Percentiles rank a stretch among this genome's conserved stretches.
Conservation (phyloP, 163 green algal genomes). For the Scenedesmus sp. region DNA sequence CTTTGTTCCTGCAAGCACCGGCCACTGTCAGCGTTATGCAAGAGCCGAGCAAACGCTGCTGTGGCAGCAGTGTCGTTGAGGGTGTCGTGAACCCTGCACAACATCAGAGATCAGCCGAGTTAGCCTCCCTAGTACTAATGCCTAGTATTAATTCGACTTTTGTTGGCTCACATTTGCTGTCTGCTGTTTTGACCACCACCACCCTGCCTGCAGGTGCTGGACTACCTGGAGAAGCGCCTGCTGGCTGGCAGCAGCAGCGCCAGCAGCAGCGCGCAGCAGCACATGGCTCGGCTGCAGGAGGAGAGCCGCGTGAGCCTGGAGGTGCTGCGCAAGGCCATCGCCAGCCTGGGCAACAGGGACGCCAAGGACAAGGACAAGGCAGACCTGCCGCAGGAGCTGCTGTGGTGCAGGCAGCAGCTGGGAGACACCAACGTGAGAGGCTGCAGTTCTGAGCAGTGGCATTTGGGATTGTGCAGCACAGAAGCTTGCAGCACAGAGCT, state of each 20-base stretch:
- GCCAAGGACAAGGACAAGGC: slow-evolving; percentile 29
- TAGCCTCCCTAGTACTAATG: no score
- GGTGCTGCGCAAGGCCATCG: background rate
- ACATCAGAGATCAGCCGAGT: no score
- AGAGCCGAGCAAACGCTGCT: no score
- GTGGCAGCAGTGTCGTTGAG: no score
- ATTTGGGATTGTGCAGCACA: background rate
- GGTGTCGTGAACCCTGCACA: no score
- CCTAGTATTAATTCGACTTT: no score
- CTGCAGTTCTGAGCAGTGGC: background rate
- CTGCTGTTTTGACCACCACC: no score
- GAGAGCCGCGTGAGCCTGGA: background rate
- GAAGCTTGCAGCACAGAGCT: background rate
- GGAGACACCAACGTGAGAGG: background rate
- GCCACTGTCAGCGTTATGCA: no score
- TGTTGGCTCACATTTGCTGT: no score
- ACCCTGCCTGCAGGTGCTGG: background rate
- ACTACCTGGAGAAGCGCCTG: slow-evolving; percentile 3
- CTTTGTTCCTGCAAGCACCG: no score
- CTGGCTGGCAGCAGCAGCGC: background rate
- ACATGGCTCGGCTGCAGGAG: slow-evolving; percentile 1
- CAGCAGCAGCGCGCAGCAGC: background rate
- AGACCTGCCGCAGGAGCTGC: background rate
- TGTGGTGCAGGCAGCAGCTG: slow-evolving; percentile 12
- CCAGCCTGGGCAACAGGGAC: background rate